phyloP scores from a whole-genome alignment of 805 yeast species.

The Monosporozyma solicola region DNA sequence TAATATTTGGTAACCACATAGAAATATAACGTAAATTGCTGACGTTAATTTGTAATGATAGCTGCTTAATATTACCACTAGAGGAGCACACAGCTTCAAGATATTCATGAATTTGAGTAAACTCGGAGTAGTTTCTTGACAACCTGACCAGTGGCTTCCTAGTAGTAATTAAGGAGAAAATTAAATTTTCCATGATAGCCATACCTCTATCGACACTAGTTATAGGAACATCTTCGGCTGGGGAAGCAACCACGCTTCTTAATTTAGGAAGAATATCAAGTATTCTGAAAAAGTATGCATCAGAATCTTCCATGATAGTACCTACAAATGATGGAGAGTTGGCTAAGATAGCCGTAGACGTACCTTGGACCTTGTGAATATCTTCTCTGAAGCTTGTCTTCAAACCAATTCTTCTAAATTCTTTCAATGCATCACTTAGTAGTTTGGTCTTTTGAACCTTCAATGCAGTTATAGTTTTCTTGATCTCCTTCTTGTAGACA shows the following conservation, averaged over 20 bases:
- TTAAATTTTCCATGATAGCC: constrained; percentile 64
- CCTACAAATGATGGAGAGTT: constrained; percentile 39
- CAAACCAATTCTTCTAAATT: constrained; percentile 68
- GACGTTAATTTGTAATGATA: constrained; percentile 7
- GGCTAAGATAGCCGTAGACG: constrained; percentile 56
- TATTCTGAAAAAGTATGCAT: constrained; percentile 51
- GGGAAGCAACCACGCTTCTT: constrained; percentile 50
- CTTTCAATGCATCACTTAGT: constrained; percentile 67
- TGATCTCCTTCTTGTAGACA: constrained; percentile 59
- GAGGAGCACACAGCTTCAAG: constrained; percentile 17
- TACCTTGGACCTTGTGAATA: constrained; percentile 50
- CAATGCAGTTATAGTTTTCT: constrained; percentile 59
- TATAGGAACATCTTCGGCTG: constrained; percentile 63
- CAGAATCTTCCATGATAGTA: constrained; percentile 38
- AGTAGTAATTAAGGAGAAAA: constrained; percentile 46
- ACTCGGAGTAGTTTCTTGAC: constrained; percentile 12
- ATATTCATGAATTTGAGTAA: constrained; percentile 14
- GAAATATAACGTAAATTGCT: constrained; percentile 11
- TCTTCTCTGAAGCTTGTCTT: constrained; percentile 57
- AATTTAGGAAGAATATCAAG: constrained; percentile 76
- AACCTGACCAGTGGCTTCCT: constrained; percentile 39
- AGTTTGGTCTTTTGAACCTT: constrained; percentile 74
- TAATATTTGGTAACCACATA: constrained; percentile 29
- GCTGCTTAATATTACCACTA: constrained; percentile 14
- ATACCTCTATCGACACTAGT: constrained; percentile 67